phyloP scores from a whole-genome alignment of 192 early-diverging fungal species.

The Mortierella claussenii region DNA sequence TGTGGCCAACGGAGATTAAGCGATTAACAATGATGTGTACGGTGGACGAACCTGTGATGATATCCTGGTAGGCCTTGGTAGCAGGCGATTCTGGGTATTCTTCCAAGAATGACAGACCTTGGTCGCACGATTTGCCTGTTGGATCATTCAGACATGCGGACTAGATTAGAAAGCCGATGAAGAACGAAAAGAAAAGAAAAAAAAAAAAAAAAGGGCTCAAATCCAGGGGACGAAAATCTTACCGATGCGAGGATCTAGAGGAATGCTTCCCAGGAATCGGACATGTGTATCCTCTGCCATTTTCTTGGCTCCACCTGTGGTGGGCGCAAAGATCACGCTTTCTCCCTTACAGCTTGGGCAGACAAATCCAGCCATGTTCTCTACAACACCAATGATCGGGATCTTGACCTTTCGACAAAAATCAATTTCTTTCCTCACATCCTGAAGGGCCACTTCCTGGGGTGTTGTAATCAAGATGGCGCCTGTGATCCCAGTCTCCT shows the following conservation, averaged over 20 bases:
- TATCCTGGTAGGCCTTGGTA: conserved; percentile 67
- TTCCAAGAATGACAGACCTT: conserved; percentile 91
- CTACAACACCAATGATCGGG: conserved; percentile 91
- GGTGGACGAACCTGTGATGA: conserved; percentile 74
- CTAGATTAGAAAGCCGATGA: too few relatives aligned
- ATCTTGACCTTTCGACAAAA: conserved; percentile 94
- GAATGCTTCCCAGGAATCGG: conserved; percentile 75
- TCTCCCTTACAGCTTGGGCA: conserved; percentile 88
- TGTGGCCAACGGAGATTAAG: neutral
- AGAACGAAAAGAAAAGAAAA: too few relatives aligned
- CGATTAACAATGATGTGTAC: too few relatives aligned
- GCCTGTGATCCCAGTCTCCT: conserved; percentile 82
- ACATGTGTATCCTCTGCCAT: conserved; percentile 74
- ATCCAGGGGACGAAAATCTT: conserved; percentile 49
- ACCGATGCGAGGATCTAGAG: conserved; percentile 82
- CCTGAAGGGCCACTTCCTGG: conserved; percentile 86
- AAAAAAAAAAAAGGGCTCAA: neutral
- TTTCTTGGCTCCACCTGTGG: conserved; percentile 76
- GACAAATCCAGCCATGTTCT: conserved; percentile 98
- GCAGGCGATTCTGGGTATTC: conserved; percentile 91
- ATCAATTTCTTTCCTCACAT: conserved; percentile 98
- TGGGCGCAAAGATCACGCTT: conserved; percentile 80
- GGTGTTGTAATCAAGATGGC: conserved; percentile 95
- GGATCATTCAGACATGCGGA: too few relatives aligned
- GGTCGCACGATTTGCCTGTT: conserved; percentile 74